Evolutionary conservation across 108 stramenopile genomes (phyloP).

Genomic region (Aureococcus anophagefferens): DNA sequence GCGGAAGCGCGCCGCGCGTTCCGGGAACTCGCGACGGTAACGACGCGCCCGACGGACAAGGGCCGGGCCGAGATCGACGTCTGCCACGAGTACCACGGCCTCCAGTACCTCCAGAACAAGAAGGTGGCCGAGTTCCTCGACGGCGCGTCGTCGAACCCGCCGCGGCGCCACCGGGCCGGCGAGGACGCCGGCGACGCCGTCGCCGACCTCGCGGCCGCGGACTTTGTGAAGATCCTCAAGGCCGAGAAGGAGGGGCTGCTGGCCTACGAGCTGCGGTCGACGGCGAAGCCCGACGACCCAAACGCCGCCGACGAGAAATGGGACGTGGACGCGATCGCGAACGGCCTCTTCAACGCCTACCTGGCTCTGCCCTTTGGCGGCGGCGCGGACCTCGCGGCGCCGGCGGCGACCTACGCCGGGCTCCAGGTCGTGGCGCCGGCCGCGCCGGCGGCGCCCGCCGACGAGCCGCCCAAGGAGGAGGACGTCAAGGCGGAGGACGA

Average conservation of each 20-base stretch:
- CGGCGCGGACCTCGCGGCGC: not conserved
- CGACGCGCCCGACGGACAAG: not conserved
- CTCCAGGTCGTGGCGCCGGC: too few relatives aligned
- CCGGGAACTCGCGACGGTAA: not conserved
- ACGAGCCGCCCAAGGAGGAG: too few relatives aligned
- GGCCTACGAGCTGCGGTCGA: too few relatives aligned
- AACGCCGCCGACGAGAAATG: too few relatives aligned
- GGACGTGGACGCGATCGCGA: not conserved
- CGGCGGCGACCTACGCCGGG: too few relatives aligned
- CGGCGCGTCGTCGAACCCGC: not conserved
- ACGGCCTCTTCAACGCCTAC: not conserved
- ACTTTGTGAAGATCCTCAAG: not conserved
- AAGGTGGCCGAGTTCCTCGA: not conserved
- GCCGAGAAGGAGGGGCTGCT: not conserved
- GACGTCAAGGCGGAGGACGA: too few relatives aligned
- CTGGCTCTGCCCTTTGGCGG: not conserved
- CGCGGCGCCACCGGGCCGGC: not conserved
- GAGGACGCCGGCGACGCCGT: not conserved
- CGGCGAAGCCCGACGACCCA: not conserved
- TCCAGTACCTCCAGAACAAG: not conserved
- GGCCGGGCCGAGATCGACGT: not conserved
- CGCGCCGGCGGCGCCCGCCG: too few relatives aligned
- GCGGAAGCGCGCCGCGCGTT: not conserved
- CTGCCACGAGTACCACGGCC: not conserved
- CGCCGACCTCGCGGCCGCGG: not conserved